A percentile compares a stretch with the other conserved stretches of the same genome.
Evolutionary conservation across 176 grass and related monocot species (phyloP).

Genomic region (Ensete ventricosum): DNA sequence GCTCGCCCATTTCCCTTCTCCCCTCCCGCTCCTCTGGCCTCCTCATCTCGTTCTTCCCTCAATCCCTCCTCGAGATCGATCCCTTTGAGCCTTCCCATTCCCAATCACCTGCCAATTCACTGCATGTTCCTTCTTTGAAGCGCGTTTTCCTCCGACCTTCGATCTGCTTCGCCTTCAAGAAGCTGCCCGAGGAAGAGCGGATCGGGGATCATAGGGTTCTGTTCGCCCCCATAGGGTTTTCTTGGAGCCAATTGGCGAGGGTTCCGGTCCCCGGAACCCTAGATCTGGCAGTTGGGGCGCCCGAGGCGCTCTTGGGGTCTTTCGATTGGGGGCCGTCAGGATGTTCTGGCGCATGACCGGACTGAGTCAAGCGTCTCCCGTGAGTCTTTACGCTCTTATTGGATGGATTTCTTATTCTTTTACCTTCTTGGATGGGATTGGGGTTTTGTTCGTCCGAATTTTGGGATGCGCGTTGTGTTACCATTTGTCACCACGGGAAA

Average conservation of each 20-base stretch:
- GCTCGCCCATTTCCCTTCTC: neutral
- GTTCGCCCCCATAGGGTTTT: neutral
- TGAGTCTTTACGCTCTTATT: constrained; percentile 25
- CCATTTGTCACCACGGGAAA: too few species aligned
- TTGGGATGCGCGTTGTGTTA: neutral
- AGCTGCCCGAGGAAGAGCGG: neutral
- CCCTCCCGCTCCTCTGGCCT: neutral
- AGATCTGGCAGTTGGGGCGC: constrained; percentile 14
- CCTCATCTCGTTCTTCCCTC: neutral
- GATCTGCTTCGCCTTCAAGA: neutral
- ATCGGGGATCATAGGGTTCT: neutral
- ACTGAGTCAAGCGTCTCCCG: constrained; percentile 62
- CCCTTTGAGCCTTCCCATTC: neutral
- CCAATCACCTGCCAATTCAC: neutral
- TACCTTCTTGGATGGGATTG: neutral
- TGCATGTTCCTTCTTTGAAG: neutral
- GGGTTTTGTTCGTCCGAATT: neutral
- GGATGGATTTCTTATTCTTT: constrained; percentile 3
- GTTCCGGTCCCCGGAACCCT: constrained; percentile 13
- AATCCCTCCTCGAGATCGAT: neutral
- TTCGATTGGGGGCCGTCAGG: constrained; percentile 23
- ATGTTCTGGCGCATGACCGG: constrained; percentile 99
- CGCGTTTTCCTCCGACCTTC: neutral
- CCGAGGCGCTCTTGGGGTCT: neutral
- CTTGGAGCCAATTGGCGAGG: neutral